phyloP scores from a whole-genome alignment of 306 rosid genomes.

The Delonix regia region DNA sequence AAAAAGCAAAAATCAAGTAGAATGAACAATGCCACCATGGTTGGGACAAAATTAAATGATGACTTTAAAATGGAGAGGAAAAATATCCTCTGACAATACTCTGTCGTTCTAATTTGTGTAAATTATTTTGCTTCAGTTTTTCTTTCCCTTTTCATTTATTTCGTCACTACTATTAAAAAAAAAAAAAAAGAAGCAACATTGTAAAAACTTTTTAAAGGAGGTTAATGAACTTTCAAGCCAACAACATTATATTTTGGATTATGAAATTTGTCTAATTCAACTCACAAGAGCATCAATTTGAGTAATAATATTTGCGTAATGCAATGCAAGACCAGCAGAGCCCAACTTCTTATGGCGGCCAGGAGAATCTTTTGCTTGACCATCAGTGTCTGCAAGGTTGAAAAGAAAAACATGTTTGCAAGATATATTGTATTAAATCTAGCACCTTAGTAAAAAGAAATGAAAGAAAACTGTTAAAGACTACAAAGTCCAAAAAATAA shows the following conservation, averaged over 20 bases:
- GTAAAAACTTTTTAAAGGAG: background rate
- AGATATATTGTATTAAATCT: background rate
- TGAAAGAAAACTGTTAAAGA: background rate
- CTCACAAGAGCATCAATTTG: constrained; percentile 96
- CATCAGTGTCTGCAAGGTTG: constrained; percentile 65
- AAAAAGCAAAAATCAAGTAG: background rate
- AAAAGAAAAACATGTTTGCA: constrained; percentile 26
- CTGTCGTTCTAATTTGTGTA: background rate
- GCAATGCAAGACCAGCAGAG: constrained; percentile 96
- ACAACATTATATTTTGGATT: constrained; percentile 16
- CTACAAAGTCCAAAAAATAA: constrained; percentile 18
- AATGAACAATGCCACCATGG: background rate
- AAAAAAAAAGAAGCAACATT: background rate
- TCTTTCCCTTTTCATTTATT: constrained; percentile 19
- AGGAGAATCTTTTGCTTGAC: constrained; percentile 57
- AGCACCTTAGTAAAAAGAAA: constrained; percentile 21
- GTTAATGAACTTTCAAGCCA: constrained; percentile 24
- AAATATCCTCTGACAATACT: background rate
- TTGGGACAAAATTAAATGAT: constrained; percentile 9
- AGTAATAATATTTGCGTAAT: constrained; percentile 86
- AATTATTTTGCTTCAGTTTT: constrained; percentile 5
- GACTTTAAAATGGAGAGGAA: background rate
- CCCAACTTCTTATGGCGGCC: constrained; percentile 73
- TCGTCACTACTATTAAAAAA: background rate
- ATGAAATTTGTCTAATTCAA: constrained; percentile 31